Base-by-base conservation (phyloP, 1,284 basidiomycete genomes). In the Stygiomarasmius scandens region DNA sequence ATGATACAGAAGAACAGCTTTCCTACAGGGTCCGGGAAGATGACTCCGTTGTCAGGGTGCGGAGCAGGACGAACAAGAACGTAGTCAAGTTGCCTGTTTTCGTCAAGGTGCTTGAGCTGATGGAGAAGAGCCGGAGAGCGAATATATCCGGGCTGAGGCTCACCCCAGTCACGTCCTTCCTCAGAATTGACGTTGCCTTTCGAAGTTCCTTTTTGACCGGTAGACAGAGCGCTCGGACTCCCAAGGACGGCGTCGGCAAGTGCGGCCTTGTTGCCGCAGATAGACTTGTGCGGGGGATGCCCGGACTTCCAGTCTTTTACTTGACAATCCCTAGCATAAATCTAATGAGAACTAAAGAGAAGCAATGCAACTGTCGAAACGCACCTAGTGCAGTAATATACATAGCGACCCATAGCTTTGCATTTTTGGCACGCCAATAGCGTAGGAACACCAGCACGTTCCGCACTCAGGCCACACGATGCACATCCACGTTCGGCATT, bases 41-140 rank as follows among this genome's bases (percentile, higher is more conserved):
- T 19, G 23, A 63, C 48, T 34, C 62, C 62, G 36, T 60, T 54
- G 43, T 63, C 62, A 9, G 41, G 52, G 23, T 61, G 54, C 25
- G 58, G 58, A 19, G 44, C 3, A 3, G 62, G 60, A 38, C 29
- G 54, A 12, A 63, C 54, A 34, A 63, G 45, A 27, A 60, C 54
- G 49, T 64, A 64, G 58, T 62, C 60, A 5, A 60, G 2, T 14
- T 49, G 16, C 20, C 56, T 58, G 51, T 60, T 62, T 44, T 64
- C 60, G 20, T 58, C 54, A n/a, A 64, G 50, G 6, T 62, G 46
- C 32, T 59, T 57, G 29, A 64, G 58, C 36, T 64, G 61, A 27
- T 64, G 63, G 16, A 64, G 56, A 2, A 64, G 52, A 34, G 63
- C 61, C 5, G 63, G 63, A 23, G 63, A 60, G 52, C 63, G 61